Base-by-base conservation (phyloP, 2,329 filamentous ascomycete species). In the Knufia petricola region DNA sequence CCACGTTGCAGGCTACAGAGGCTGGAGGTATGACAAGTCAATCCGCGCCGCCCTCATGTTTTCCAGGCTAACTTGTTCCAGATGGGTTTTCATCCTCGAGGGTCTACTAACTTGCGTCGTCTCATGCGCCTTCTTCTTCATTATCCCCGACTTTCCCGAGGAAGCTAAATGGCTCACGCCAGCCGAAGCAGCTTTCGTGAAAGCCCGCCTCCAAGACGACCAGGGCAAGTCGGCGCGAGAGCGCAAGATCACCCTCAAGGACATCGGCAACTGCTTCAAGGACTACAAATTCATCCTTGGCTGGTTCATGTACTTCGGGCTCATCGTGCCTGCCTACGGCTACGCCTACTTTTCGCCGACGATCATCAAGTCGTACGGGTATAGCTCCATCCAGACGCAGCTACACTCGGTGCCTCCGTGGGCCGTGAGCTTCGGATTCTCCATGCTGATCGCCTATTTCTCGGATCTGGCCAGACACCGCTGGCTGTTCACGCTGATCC, bases 281-380 rank as follows among this genome's bases (percentile, higher is more conserved):
- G 84, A 90, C 64, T 81, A 67, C 59, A 86, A 85, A 64, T 74
- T 88, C 58, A 77, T 85, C 58, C 64, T 87, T 12, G 85, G 82
- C 38, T 84, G 82, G 0, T 73, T 88, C 63, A 88, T 88, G 84
- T 90, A 89, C 66, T 81, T 89, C 58, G 85, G 84, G 9, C 72
- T 88, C 51, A 80, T 88, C 55, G 83, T 89, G 1, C 83, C 85
- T 0, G 54, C 53, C 12, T 55, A 37, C 48, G 66, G 67, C 48
- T 89, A 86, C 60, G 84, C 85, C 39, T 88, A 85, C 68, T 89
- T 89, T 59, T 75, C 82, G 1, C 83, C 85, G 0, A 76, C 78
- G 32, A 88, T 88, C 61, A 78, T 89, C 61, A 67, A 72, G 56
- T 77, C 74, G 6, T 87, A 83, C 61, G 71, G 81, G 32, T 77